Base-by-base conservation (phyloP, 140 eudicot genomes). In the Bidens hawaiensis region DNA sequence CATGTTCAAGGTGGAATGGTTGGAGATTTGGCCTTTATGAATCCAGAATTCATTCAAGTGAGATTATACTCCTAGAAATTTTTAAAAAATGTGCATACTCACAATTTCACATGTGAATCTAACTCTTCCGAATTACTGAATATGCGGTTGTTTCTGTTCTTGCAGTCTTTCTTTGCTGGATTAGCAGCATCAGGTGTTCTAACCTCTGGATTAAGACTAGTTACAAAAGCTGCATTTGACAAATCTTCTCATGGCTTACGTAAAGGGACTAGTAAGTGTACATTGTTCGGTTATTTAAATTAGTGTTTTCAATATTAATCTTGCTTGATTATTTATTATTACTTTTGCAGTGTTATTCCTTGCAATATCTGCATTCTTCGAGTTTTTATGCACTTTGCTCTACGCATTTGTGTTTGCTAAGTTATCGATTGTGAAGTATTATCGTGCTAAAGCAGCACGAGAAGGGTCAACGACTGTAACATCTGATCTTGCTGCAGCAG, bases 1-100 rank as follows among this genome's bases (percentile, higher is more conserved):
- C 79, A 74, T 72, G 86, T 80, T 46, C 80, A 82, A 75, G 96
- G 94, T 28, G 96, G 96, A 67, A 72, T 84, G 87, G 79, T 79
- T 8, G 96, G 94, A 28, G 94, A 88, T 62, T 58, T 88, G 47
- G 67, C 96, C 19, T 79, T 79, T 58, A 88, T 88, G 96, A 33
- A 51, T 13, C 94, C 89, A 9, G 94, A 88, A 56, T 84, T 88
- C 60, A 75, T 88, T 31, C 96, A 88, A 78, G 96, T 86, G 47
- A 43, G 16, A 36, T 19, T 34, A 2, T 34, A 7, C 19, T 11
- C 2, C 0, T 10, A 18, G 2, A 59, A n/a, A n/a, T n/a, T n/a
- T n/a, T n/a, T n/a, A n/a, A n/a, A n/a, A n/a, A n/a, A n/a, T n/a
- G n/a, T n/a, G n/a, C n/a, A 49, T 17, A 30, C 1, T 28, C 9